These are phyloP conservation scores for Pestalotiopsis sp. DNA, from an alignment of 2,329 filamentous ascomycete genomes.

Conservation along the genomic window DNA sequence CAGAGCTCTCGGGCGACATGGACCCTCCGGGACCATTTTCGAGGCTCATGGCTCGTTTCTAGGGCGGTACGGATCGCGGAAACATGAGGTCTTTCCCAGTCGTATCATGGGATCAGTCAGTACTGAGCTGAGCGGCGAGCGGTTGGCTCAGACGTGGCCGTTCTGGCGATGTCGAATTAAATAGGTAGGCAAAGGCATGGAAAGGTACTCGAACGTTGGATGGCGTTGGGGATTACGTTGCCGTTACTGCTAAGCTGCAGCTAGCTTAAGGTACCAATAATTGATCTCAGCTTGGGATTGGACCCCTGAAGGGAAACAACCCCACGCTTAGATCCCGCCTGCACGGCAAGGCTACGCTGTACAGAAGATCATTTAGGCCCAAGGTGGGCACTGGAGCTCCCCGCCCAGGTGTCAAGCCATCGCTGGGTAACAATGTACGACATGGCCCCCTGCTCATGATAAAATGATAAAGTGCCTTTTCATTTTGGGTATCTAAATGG, in stretches of 20 bases:
- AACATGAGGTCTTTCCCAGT: constrained; percentile 11
- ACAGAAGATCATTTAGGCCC: not conserved
- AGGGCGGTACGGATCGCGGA: constrained; percentile 19
- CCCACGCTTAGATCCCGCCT: constrained; percentile 4
- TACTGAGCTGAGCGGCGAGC: not conserved
- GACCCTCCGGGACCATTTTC: constrained; percentile 63
- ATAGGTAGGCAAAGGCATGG: not conserved
- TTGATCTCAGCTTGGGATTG: constrained; percentile 14
- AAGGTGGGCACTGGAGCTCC: not conserved
- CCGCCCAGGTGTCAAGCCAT: not conserved
- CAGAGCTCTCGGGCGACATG: constrained; percentile 81
- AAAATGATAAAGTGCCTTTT: no score
- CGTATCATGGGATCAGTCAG: not conserved
- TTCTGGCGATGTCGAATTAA: not conserved
- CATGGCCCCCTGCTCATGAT: no score
- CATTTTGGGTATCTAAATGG: no score
- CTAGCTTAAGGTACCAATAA: constrained; percentile 3
- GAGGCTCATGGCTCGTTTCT: constrained; percentile 58
- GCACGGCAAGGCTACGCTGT: constrained; percentile 1
- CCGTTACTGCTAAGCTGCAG: constrained; percentile 21
- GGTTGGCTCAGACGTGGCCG: constrained; percentile 8
- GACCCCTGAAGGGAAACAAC: constrained; percentile 3
- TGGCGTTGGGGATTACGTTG: constrained; percentile 26
- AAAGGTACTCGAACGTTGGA: constrained; percentile 13
- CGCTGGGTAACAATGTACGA: no score